These are phyloP conservation scores for Amphicarpaea edgeworthii DNA, from an alignment of 306 rosid genomes.

Conservation along the genomic window DNA sequence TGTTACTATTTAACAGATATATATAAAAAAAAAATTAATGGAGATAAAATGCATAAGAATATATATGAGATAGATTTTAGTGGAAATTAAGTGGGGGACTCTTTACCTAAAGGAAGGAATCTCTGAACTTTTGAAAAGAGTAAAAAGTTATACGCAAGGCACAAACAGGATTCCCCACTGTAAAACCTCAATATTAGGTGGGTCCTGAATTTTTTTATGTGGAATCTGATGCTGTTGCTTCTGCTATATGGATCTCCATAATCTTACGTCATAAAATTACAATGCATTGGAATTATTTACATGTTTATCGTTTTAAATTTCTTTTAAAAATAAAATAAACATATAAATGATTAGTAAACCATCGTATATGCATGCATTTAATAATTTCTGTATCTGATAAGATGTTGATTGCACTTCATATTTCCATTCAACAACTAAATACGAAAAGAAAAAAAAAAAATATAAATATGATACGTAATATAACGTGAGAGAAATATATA, in stretches of 20 bases:
- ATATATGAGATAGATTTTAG: slow-evolving; percentile 37
- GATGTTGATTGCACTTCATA: too few species aligned
- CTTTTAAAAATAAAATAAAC: too few species aligned
- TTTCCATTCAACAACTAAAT: too few species aligned
- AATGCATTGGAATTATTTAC: too few species aligned
- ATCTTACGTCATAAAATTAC: background rate
- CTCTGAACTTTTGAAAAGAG: slow-evolving; percentile 33
- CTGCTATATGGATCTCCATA: background rate
- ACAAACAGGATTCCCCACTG: slow-evolving; percentile 49
- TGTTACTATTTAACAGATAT: background rate
- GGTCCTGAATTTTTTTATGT: slow-evolving; percentile 20
- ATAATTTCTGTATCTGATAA: too few species aligned
- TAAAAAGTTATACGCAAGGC: background rate
- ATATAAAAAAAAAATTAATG: background rate
- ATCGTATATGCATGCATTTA: too few species aligned
- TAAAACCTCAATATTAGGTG: slow-evolving; percentile 38
- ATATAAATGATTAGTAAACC: too few species aligned
- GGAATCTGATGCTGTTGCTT: slow-evolving; percentile 56
- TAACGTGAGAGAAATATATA: too few species aligned
- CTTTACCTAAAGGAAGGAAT: slow-evolving; percentile 17
- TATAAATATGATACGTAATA: background rate
- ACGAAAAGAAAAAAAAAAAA: too few species aligned
- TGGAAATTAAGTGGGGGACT: background rate
- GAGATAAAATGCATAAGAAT: slow-evolving; percentile 12
- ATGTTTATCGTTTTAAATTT: too few species aligned